Conservation (phyloP, 345 rosid genomes). For the Lepidium sativum region DNA sequence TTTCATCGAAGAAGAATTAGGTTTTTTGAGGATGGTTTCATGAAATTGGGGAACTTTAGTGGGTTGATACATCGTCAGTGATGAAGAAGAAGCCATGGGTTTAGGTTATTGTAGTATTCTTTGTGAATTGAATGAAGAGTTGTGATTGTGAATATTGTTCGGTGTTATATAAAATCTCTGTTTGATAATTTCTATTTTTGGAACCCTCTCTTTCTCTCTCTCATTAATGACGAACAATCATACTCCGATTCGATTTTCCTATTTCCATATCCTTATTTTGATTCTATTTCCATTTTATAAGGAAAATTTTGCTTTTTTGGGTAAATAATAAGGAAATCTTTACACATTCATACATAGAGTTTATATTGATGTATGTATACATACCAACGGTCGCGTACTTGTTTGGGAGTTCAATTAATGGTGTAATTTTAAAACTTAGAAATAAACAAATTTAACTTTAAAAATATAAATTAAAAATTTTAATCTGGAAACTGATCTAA, state of each 20-base stretch:
- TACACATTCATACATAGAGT: neutral
- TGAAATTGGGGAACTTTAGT: neutral
- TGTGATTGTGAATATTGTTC: conserved; percentile 5
- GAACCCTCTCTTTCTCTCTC: neutral
- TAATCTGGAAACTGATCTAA: too few relatives aligned
- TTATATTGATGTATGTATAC: neutral
- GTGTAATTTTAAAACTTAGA: too few relatives aligned
- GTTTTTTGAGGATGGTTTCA: neutral
- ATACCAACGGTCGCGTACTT: too few relatives aligned
- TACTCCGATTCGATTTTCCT: neutral
- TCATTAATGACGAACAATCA: neutral
- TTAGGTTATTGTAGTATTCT: neutral
- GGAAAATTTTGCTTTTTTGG: neutral
- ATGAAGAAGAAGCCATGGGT: conserved; percentile 7
- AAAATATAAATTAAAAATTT: too few relatives aligned
- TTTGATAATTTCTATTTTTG: neutral
- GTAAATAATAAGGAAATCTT: neutral
- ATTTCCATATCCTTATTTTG: neutral
- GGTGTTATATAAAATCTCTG: neutral
- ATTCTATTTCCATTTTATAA: neutral
- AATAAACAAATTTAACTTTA: too few relatives aligned
- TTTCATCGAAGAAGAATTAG: neutral
- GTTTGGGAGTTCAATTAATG: too few relatives aligned
- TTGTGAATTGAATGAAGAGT: conserved; percentile 3
- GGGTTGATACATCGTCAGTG: neutral